phyloP scores from a whole-genome alignment of 495 filamentous ascomycete genomes.

The Penicillium longicatenatum region DNA sequence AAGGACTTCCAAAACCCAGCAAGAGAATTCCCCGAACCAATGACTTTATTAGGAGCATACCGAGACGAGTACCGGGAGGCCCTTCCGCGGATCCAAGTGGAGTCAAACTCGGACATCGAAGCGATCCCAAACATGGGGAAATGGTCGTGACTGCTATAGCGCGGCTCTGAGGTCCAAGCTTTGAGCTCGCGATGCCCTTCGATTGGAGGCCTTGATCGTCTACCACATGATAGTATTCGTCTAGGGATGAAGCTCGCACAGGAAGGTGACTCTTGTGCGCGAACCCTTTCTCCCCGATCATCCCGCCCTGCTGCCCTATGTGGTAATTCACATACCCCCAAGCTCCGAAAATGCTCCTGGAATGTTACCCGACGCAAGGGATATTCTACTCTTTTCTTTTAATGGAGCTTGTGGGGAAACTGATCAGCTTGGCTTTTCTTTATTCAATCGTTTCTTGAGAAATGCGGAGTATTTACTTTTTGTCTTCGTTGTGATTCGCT shows the following conservation, averaged over 20 bases:
- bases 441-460: conserved; percentile 2
- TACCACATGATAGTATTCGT: not conserved
- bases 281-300: conserved; percentile 15
- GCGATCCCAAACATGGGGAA: conserved; percentile 1
- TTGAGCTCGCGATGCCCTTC: not conserved
- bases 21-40: not conserved
- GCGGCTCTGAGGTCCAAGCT: not conserved
- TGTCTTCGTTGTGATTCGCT: not conserved
- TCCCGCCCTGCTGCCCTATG: conserved; percentile 12
- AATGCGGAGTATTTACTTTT: conserved; percentile 6
- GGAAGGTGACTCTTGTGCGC: not conserved
- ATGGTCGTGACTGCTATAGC: not conserved
- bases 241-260: not conserved
- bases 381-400: not conserved
- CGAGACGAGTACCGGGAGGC: not conserved
- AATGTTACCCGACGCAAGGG: conserved; percentile 29
- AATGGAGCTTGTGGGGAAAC: not conserved
- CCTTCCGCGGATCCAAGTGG: conserved; percentile 1
- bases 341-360: conserved; percentile 30
- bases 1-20: not conserved
- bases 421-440: conserved; percentile 7
- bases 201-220: not conserved
- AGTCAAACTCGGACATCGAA: not conserved
- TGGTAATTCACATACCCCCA: conserved; percentile 28
- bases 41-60: conserved; percentile 4